Percentiles rank a stretch among this genome's conserved stretches.
These are phyloP conservation scores for Ambrosia artemisiifolia DNA, from an alignment of 129 eudicot species.

Conservation along the genomic window DNA sequence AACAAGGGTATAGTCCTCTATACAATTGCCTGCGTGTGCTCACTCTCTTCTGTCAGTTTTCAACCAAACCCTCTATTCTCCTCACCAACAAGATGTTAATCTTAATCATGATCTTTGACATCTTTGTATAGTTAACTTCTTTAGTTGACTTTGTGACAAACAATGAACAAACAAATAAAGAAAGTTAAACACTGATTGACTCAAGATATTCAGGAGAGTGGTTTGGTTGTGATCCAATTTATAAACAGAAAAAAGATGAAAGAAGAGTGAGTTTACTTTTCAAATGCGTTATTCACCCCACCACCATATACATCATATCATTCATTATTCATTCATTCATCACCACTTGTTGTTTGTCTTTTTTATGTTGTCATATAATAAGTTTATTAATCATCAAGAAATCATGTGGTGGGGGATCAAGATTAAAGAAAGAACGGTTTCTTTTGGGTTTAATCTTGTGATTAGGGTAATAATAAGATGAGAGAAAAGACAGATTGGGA, in stretches of 20 bases:
- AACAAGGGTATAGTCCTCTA: conserved; percentile 37
- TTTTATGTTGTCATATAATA: conserved; percentile 12
- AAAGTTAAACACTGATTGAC: not conserved
- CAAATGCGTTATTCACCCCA: conserved; percentile 19
- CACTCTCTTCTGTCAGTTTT: conserved; percentile 57
- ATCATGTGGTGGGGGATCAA: conserved; percentile 27
- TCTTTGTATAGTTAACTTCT: not conserved
- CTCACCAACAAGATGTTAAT: not conserved
- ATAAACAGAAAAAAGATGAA: not conserved
- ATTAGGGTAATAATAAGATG: not conserved
- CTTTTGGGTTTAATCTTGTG: not conserved
- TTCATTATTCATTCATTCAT: not conserved
- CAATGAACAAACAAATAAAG: not conserved
- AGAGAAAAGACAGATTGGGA: not conserved
- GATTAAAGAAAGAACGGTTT: not conserved
- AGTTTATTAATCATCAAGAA: not conserved
- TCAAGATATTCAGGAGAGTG: not conserved
- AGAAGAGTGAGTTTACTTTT: conserved; percentile 16
- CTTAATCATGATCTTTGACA: not conserved
- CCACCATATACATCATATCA: not conserved
- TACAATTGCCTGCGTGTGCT: conserved; percentile 47
- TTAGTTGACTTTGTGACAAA: conserved; percentile 9
- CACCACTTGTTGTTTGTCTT: conserved; percentile 32
- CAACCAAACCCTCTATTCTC: conserved; percentile 28
- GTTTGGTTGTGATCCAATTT: conserved; percentile 13